These are phyloP conservation scores for Actinidia polygama DNA, from an alignment of 179 eudicot genomes.

Conservation along the genomic window DNA sequence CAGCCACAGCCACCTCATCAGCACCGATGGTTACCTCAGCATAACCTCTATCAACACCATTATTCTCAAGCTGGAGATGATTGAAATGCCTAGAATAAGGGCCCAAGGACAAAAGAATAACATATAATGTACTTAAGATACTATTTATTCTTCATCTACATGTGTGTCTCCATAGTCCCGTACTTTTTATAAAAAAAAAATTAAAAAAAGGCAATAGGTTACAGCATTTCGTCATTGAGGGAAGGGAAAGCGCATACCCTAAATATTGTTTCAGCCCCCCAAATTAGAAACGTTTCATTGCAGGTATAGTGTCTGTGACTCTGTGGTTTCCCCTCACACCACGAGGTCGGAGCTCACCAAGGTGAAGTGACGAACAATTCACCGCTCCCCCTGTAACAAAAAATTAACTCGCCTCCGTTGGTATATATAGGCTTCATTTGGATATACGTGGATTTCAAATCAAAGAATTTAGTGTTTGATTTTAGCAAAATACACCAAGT, in stretches of 20 bases:
- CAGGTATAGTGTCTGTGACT: conserved; percentile 86
- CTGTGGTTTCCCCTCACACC: conserved; percentile 76
- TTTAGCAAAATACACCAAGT: no score
- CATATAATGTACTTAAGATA: background rate
- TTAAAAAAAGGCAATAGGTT: background rate
- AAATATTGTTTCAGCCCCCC: conserved; percentile 88
- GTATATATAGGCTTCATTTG: background rate
- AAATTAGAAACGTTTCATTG: conserved; percentile 87
- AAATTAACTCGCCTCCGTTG: background rate
- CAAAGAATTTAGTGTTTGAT: background rate
- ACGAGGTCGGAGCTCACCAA: conserved; percentile 87
- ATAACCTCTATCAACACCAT: conserved; percentile 54
- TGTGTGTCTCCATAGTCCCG: background rate
- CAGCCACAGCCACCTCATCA: conserved; percentile 84
- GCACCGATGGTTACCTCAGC: conserved; percentile 66
- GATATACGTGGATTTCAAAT: background rate
- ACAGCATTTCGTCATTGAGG: background rate
- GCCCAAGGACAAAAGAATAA: background rate
- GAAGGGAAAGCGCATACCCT: conserved; percentile 60
- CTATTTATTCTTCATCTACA: background rate
- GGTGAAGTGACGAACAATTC: conserved; percentile 72
- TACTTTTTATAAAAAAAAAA: background rate
- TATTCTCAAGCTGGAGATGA: conserved; percentile 72
- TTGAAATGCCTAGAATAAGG: background rate
- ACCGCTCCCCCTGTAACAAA: conserved; percentile 76